Base-by-base conservation (phyloP, 2,329 filamentous ascomycete genomes). In the Botryotinia convoluta region DNA sequence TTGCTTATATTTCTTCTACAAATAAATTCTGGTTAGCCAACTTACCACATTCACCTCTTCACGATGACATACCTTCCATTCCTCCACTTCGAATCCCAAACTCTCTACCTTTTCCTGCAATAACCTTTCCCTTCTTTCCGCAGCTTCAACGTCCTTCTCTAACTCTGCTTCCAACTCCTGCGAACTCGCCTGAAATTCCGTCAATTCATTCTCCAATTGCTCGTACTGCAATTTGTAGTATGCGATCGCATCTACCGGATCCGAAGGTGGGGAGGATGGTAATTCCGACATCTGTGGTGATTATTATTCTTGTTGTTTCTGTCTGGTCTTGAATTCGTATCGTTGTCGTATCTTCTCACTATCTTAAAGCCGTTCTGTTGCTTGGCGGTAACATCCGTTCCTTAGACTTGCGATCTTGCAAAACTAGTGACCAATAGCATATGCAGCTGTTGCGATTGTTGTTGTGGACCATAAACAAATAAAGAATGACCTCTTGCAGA, bases 171-270 rank as follows among this genome's bases (percentile, higher is more conserved):
- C 96, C 44, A 99, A 88, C 82, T 98, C 96, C 82, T 94, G 93
- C 83, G 95, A 98, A 72, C 94, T 97, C 73, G 93, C 88, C 81
- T 97, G 93, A 82, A 99, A 99, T 80, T 99, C 96, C 75, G 93
- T 89, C 75, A 99, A 89, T 83, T 99, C 96, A 71, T 90, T 87
- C 83, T 98, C 96, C 54, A 99, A 88, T 81, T 94, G 90, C 84
- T 97, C 94, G 84, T 98, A 98, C 82, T 98, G 95, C 71, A 90
- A 84, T 86, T 99, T 99, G 89, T 98, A 99, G 88, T 96, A 98
- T 74, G 91, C 88, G 70, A 99, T 87, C 75, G 95, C 92, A 80
- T 96, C 93, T 80, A 94, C 91, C 68, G 87, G 82, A 79, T 86
- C 87, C 79, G 84, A 84, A 18, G 88, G 88, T 71, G 89, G 89